Base-by-base conservation (phyloP, 2,329 filamentous ascomycete species). In the Dactylellina cionopaga region DNA sequence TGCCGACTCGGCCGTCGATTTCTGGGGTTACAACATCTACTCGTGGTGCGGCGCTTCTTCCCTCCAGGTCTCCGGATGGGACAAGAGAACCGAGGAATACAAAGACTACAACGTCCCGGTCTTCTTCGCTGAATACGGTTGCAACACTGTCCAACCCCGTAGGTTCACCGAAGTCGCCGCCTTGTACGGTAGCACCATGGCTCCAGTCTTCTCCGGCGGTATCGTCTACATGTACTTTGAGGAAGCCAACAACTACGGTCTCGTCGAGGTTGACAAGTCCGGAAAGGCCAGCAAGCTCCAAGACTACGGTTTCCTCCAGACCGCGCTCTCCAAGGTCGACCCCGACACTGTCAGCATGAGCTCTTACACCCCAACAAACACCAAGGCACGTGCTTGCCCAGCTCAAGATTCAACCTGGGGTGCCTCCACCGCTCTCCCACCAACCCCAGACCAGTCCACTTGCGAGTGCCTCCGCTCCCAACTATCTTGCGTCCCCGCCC, bases 21-120 rank as follows among this genome's bases (percentile, higher is more conserved):
- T 96, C 85, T 99, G 93, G 91, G 95, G 95, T 70, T 98, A 98
- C 89, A 99, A 99, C 86, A 96, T 98, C 83, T 99, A 99, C 86
- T 96, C 93, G 58, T 99, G 95, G 95, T 99, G 95, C 81, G 95
- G 94, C 77, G 81, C 93, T 77, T 96, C 91, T 79, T 87, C 84
- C 78, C 95, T 90, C 83, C 79, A 84, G 33, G 79, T 85, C 70
- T 97, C 95, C 2, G 92, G 92, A 60, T 99, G 93, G 83, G 85
- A 89, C 75, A 85, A 88, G 64, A 90, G 94, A 80, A 92, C 92
- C 77, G 81, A 91, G 76, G 94, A 97, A 83, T 99, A 97, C 84
- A 81, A 84, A 70, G 87, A 89, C 80, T 99, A 95, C 85, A 92
- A 91, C 7, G 92, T 98, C 2, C 95, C 95, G 47, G 91, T 92